A percentile compares a stretch with the other conserved stretches of the same genome.
phyloP scores from a whole-genome alignment of 768 basidiomycete genomes.

The Rubroboletus satanas region DNA sequence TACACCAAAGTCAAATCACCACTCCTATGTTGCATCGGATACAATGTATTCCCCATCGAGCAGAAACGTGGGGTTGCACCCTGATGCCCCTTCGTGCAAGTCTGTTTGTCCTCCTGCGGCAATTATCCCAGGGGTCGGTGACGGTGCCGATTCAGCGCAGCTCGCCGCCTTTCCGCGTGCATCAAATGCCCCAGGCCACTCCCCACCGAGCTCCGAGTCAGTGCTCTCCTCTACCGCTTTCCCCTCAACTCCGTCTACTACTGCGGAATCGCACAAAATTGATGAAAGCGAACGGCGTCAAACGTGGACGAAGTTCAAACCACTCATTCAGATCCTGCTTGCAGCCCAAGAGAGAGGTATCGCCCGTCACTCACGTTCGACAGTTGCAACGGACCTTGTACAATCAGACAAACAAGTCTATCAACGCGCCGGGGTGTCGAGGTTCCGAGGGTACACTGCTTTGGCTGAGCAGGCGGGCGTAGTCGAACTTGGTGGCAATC shows the following conservation, averaged over 20 bases:
- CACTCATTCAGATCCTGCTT: conserved; percentile 25
- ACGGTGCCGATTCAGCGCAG: conserved; percentile 1
- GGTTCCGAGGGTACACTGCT: conserved; percentile 25
- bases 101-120: neutral
- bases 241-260: conserved; percentile 3
- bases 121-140: neutral
- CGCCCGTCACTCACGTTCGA: conserved; percentile 36
- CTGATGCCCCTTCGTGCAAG: conserved; percentile 1
- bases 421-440: conserved; percentile 23
- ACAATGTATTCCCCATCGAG: conserved; percentile 4
- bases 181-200: conserved; percentile 1
- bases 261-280: neutral
- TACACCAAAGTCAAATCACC: conserved; percentile 1
- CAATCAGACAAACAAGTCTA: conserved; percentile 26
- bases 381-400: conserved; percentile 34
- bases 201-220: neutral
- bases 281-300: conserved; percentile 9
- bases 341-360: conserved; percentile 29
- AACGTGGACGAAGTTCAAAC: conserved; percentile 29
- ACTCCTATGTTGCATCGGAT: conserved; percentile 1
- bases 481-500: conserved; percentile 21
- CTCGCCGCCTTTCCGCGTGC: conserved; percentile 1
- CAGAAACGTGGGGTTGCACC: conserved; percentile 6
- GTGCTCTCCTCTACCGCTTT: neutral
- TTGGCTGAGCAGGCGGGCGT: conserved; percentile 28